Conservation (phyloP, 192 early-diverging fungal species). For the Entomortierella chlamydospora region DNA sequence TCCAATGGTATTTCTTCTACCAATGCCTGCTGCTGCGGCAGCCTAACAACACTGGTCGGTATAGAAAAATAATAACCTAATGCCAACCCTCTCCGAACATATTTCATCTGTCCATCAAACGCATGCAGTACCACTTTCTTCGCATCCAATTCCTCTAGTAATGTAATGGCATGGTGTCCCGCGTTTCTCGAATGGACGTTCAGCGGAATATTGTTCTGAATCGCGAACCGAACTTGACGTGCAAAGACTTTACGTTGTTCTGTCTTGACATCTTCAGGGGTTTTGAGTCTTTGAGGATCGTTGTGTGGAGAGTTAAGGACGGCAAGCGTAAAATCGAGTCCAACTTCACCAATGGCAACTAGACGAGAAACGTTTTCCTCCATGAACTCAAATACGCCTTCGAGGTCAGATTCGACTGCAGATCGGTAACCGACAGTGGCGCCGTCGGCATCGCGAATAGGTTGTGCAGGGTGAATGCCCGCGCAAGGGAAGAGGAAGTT, state of each 20-base stretch:
- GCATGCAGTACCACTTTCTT: constrained; percentile 66
- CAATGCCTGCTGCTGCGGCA: constrained; percentile 61
- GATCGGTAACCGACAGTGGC: constrained; percentile 40
- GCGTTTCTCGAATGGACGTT: constrained; percentile 70
- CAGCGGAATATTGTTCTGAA: constrained; percentile 57
- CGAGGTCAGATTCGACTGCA: constrained; percentile 51
- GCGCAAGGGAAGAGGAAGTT: constrained; percentile 59
- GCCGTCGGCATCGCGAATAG: constrained; percentile 42
- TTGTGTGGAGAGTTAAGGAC: constrained; percentile 52
- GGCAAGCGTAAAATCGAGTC: constrained; percentile 62
- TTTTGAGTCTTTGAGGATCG: constrained; percentile 21
- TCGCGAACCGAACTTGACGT: constrained; percentile 59
- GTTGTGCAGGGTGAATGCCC: constrained; percentile 67
- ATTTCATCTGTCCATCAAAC: constrained; percentile 64
- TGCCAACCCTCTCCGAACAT: constrained; percentile 56
- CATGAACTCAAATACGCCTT: constrained; percentile 57
- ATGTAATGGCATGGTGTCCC: constrained; percentile 65
- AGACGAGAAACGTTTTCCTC: constrained; percentile 49
- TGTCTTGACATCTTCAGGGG: constrained; percentile 56
- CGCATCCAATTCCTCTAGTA: constrained; percentile 59
- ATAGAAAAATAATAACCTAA: constrained; percentile 67
- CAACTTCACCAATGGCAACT: constrained; percentile 60
- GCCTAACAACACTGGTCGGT: constrained; percentile 63
- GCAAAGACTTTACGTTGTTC: constrained; percentile 63
- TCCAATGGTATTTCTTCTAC: constrained; percentile 58